phyloP scores from a whole-genome alignment of 805 yeast genomes.

The Lachancea nothofagi region DNA sequence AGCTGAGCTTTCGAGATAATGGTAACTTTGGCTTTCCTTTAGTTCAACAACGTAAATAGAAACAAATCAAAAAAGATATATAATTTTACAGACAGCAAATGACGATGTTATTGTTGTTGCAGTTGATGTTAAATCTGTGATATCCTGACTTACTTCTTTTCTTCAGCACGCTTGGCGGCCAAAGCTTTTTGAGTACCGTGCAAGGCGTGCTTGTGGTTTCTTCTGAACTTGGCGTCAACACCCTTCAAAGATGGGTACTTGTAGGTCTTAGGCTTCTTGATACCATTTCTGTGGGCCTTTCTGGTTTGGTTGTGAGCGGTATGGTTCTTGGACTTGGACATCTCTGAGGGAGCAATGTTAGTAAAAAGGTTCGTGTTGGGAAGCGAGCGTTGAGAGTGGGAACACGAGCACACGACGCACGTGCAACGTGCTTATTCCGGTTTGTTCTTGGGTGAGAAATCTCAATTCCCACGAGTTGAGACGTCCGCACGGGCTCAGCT shows the following conservation, averaged over 20 bases:
- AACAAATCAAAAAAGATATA: slow-evolving; percentile 1
- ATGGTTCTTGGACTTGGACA: slow-evolving; percentile 99
- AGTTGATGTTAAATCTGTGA: not conserved
- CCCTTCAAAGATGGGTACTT: slow-evolving; percentile 98
- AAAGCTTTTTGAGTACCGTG: slow-evolving; percentile 95
- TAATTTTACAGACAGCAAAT: slow-evolving; percentile 1
- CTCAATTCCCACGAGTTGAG: no score
- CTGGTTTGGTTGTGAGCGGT: slow-evolving; percentile 99
- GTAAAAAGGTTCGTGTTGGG: not conserved
- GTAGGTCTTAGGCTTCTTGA: slow-evolving; percentile 98
- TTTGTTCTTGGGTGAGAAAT: not conserved
- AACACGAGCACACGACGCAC: no score
- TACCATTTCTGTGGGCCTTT: slow-evolving; percentile 99
- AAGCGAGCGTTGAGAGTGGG: not conserved
- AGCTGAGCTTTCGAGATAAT: no score
- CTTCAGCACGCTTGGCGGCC: slow-evolving; percentile 70
- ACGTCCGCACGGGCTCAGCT: no score
- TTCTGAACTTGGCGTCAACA: slow-evolving; percentile 98
- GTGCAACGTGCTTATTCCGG: not conserved
- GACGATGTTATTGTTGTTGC: no score
- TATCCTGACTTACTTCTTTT: slow-evolving; percentile 27
- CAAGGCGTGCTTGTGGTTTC: slow-evolving; percentile 99
- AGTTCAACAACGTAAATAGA: slow-evolving; percentile 3
- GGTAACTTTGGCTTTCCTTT: not conserved
- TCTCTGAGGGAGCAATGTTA: slow-evolving; percentile 34